These are phyloP conservation scores for Colletotrichum sp. DNA, from an alignment of 2,329 filamentous ascomycete species.

Conservation along the genomic window DNA sequence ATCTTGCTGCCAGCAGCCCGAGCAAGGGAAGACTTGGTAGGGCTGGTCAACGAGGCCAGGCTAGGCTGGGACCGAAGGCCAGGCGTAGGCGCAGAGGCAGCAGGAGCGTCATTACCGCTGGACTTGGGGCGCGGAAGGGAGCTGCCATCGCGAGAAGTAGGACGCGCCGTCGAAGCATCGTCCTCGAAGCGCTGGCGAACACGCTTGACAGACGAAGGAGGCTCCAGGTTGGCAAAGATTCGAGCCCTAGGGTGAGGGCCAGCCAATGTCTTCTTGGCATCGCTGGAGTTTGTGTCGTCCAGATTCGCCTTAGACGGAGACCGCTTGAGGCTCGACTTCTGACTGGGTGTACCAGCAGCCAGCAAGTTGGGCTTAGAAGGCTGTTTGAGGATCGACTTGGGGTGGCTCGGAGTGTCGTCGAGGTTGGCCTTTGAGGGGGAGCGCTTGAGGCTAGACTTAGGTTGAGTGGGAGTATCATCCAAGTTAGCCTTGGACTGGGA, in stretches of 20 bases:
- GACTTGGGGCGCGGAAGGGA: slow-evolving; percentile 56
- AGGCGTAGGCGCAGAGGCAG: background rate
- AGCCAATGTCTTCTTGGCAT: slow-evolving; percentile 30
- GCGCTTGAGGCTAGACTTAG: slow-evolving; percentile 37
- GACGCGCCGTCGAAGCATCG: slow-evolving; percentile 71
- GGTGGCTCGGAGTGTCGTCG: slow-evolving; percentile 29
- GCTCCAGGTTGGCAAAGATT: slow-evolving; percentile 28
- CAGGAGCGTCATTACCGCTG: slow-evolving; percentile 40
- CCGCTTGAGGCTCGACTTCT: slow-evolving; percentile 41
- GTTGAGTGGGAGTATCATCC: slow-evolving; percentile 37
- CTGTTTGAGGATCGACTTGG: slow-evolving; percentile 52
- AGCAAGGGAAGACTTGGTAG: slow-evolving; percentile 77
- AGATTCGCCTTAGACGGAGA: slow-evolving; percentile 66
- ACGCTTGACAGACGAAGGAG: slow-evolving; percentile 67
- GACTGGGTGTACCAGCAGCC: slow-evolving; percentile 23
- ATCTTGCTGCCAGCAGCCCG: slow-evolving; percentile 62
- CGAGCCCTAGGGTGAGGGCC: slow-evolving; percentile 3
- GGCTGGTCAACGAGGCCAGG: slow-evolving; percentile 70
- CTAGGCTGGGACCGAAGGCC: slow-evolving; percentile 52
- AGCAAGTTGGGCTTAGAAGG: slow-evolving; percentile 35
- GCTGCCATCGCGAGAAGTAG: slow-evolving; percentile 57
- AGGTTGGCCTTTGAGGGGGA: slow-evolving; percentile 36
- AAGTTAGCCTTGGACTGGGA: slow-evolving; percentile 52
- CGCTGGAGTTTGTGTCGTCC: slow-evolving; percentile 59
- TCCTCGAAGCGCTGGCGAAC: slow-evolving; percentile 70